A percentile compares a stretch with the other conserved stretches of the same genome.
Conservation (phyloP, 108 stramenopile species). For the Skeletonema grethae region DNA sequence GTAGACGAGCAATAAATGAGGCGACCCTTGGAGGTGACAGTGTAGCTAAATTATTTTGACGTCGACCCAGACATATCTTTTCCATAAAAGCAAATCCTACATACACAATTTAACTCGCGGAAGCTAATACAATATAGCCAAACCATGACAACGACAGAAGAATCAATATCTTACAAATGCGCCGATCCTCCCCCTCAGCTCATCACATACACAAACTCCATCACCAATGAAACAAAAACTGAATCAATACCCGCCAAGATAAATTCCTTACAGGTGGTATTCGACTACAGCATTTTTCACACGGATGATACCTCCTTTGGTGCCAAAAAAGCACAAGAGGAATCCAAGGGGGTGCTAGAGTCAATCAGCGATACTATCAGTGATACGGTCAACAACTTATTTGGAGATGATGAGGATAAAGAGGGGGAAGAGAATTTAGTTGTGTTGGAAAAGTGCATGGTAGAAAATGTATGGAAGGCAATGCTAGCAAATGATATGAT, state of each 20-base stretch:
- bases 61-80: no score
- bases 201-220: constrained; percentile 25
- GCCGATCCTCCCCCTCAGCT: constrained; percentile 28
- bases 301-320: constrained; percentile 23
- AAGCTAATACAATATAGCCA: background rate
- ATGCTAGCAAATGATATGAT: constrained; percentile 26
- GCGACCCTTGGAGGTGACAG: no score
- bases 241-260: constrained; percentile 29
- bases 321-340: background rate
- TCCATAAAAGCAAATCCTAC: no score
- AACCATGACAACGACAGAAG: background rate
- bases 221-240: constrained; percentile 29
- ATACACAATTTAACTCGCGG: no score
- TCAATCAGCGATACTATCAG: constrained; percentile 10
- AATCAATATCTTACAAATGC: constrained; percentile 19
- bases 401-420: constrained; percentile 14
- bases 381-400: constrained; percentile 25
- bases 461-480: constrained; percentile 26
- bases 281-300: constrained; percentile 41
- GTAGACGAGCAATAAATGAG: no score
- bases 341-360: constrained; percentile 1
- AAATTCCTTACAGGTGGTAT: constrained; percentile 22
- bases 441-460: constrained; percentile 27
- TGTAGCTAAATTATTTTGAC: no score
- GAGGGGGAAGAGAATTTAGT: constrained; percentile 10